Percentiles rank a stretch among this genome's conserved stretches.
Conservation (phyloP, 1,139 yeast genomes). For the Groenewaldozyma auringiensis region DNA sequence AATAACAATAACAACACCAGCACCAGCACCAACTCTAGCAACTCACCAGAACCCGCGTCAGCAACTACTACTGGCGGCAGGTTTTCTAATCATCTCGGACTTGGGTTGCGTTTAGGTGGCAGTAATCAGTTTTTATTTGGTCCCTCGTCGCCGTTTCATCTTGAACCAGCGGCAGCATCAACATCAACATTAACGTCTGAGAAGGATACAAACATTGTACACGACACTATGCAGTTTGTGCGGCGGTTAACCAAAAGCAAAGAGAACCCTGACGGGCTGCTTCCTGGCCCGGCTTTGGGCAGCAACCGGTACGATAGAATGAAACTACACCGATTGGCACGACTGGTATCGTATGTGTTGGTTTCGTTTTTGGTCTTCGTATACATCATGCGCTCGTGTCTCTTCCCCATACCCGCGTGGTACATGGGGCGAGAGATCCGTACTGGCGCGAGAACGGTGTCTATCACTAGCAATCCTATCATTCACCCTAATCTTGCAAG, state of each 20-base stretch:
- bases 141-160: too few relatives aligned
- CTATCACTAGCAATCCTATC: constrained; percentile 18
- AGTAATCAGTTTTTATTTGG: too few relatives aligned
- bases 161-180: neutral
- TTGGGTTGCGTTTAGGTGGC: neutral
- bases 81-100: neutral
- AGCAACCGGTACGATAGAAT: neutral
- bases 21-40: too few relatives aligned
- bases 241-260: neutral
- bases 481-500: constrained; percentile 24
- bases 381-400: neutral
- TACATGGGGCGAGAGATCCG: constrained; percentile 10
- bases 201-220: too few relatives aligned
- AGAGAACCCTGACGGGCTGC: neutral
- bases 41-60: too few relatives aligned
- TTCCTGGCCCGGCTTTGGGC: neutral
- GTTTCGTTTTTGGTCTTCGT: neutral
- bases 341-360: neutral
- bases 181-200: neutral
- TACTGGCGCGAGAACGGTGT: constrained; percentile 21
- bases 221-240: neutral
- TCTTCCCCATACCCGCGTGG: neutral
- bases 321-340: neutral
- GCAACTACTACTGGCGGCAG: too few relatives aligned
- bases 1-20: neutral